A percentile compares a stretch with the other conserved stretches of the same genome.
Evolutionary conservation across 73 alveolate species (phyloP).

Genomic region (Paramecium bursaria): DNA sequence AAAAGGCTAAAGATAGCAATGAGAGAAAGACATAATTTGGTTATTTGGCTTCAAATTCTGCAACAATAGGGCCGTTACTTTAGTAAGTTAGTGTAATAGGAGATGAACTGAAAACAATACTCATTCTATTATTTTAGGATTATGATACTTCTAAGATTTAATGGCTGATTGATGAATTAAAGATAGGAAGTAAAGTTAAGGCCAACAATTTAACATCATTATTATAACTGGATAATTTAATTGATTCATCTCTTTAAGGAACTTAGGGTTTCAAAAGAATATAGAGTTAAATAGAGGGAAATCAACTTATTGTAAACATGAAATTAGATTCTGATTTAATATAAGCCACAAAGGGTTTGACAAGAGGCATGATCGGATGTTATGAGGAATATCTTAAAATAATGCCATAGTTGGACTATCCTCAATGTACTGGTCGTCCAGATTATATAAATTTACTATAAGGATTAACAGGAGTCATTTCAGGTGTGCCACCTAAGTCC

Average conservation of each 20-base stretch:
- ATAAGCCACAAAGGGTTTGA: not conserved
- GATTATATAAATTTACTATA: constrained; percentile 21
- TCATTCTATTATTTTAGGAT: not conserved
- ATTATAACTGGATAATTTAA: not conserved
- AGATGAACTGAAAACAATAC: constrained; percentile 18
- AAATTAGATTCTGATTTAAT: constrained; percentile 25
- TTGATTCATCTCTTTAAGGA: not conserved
- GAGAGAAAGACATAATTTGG: not conserved
- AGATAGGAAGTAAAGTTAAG: not conserved
- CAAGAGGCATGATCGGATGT: not conserved
- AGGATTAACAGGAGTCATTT: constrained; percentile 22
- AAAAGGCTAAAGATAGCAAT: not conserved
- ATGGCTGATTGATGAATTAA: constrained; percentile 1
- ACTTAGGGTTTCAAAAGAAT: not conserved
- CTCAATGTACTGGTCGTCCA: constrained; percentile 14
- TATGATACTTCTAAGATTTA: constrained; percentile 21
- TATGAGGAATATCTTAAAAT: not conserved
- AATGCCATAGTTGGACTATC: constrained; percentile 37
- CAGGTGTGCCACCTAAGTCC: not conserved
- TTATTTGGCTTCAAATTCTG: constrained; percentile 11
- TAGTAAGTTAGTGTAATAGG: constrained; percentile 28
- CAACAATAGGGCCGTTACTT: constrained; percentile 31
- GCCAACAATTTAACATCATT: not conserved
- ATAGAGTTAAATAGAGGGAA: not conserved
- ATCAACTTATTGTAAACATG: constrained; percentile 36